Conservation (phyloP, 73 alveolate genomes). For the Paramecium caudatum region DNA sequence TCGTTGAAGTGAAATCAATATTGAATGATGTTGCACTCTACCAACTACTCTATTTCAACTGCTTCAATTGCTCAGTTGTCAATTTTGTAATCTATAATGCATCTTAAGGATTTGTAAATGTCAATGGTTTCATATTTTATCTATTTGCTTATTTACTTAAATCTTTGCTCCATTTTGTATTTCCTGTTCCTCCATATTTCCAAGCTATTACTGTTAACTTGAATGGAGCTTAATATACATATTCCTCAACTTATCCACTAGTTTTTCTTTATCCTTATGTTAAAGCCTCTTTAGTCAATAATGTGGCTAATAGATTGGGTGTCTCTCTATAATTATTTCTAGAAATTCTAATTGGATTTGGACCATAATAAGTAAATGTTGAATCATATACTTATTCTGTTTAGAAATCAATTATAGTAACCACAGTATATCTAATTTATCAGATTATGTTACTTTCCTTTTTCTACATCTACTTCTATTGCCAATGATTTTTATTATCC, state of each 20-base stretch:
- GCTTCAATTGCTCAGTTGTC: slow-evolving; percentile 7
- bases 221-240: not conserved
- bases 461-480: not conserved
- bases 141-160: slow-evolving; percentile 17
- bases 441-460: not conserved
- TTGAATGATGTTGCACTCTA: slow-evolving; percentile 12
- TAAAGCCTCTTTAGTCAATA: not conserved
- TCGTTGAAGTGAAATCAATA: slow-evolving; percentile 27
- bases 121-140: not conserved
- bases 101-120: not conserved
- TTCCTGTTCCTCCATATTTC: not conserved
- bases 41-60: slow-evolving; percentile 56
- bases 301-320: slow-evolving; percentile 45
- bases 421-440: not conserved
- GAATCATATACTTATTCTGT: slow-evolving; percentile 30
- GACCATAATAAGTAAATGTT: slow-evolving; percentile 8
- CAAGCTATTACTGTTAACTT: not conserved
- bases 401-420: slow-evolving; percentile 18
- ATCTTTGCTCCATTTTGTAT: slow-evolving; percentile 32
- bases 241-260: slow-evolving; percentile 25
- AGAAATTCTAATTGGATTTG: not conserved
- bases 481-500: not conserved
- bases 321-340: not conserved
- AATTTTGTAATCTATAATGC: not conserved
- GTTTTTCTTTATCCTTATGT: slow-evolving; percentile 1